A percentile compares a stretch with the other conserved stretches of the same genome.
Evolutionary conservation across 805 yeast species (phyloP).

Genomic region (Nakazawaea wickerhamii): DNA sequence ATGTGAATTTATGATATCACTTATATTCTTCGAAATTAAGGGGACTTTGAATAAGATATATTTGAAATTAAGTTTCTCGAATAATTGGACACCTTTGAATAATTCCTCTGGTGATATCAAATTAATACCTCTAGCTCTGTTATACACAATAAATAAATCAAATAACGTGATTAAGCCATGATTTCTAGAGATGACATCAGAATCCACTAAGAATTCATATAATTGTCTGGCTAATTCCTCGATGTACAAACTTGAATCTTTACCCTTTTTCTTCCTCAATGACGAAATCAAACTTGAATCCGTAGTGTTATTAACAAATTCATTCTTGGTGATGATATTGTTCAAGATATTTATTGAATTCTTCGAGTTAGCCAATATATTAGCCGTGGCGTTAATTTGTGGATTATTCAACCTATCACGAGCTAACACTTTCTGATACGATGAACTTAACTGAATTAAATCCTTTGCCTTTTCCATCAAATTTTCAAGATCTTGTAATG

Average conservation of each 20-base stretch:
- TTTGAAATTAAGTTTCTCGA: constrained; percentile 39
- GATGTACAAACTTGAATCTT: constrained; percentile 24
- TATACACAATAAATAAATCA: constrained; percentile 60
- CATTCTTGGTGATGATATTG: constrained; percentile 23
- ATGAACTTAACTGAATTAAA: constrained; percentile 50
- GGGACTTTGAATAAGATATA: constrained; percentile 41
- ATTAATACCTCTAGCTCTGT: constrained; percentile 59
- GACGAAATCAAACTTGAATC: constrained; percentile 18
- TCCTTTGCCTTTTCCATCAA: constrained; percentile 77
- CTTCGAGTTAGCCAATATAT: constrained; percentile 24
- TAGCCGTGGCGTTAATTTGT: constrained; percentile 21
- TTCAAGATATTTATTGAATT: constrained; percentile 23
- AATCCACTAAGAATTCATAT: constrained; percentile 56
- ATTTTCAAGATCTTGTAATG: constrained; percentile 71
- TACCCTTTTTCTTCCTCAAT: constrained; percentile 13
- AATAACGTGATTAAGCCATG: constrained; percentile 58
- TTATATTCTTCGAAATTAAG: constrained; percentile 33
- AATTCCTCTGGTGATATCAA: constrained; percentile 69
- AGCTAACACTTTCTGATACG: constrained; percentile 29
- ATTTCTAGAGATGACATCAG: constrained; percentile 38
- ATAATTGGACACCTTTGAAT: constrained; percentile 50
- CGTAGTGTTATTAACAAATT: constrained; percentile 21
- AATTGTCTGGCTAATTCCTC: constrained; percentile 76
- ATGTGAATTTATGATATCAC: constrained; percentile 23
- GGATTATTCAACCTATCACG: constrained; percentile 12